phyloP scores from a whole-genome alignment of 2,329 filamentous ascomycete species.

The Atkinsonella texensis region DNA sequence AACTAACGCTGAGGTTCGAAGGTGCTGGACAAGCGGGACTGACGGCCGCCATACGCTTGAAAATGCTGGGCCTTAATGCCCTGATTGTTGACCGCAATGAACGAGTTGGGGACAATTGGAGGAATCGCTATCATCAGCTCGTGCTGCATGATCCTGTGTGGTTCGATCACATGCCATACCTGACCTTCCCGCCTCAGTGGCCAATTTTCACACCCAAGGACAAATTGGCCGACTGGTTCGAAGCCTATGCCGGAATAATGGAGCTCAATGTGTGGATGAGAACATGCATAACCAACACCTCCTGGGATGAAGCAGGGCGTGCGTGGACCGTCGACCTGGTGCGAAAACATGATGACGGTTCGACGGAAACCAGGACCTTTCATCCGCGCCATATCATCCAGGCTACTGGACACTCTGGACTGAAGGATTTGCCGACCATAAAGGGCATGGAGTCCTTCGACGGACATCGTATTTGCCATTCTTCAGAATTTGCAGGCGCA shows the following conservation, averaged over 20 bases:
- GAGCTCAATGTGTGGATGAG: constrained; percentile 57
- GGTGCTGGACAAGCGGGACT: constrained; percentile 51
- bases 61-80: constrained; percentile 42
- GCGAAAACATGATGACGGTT: constrained; percentile 35
- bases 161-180: constrained; percentile 50
- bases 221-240: constrained; percentile 58
- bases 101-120: constrained; percentile 52
- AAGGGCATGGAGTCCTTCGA: constrained; percentile 45
- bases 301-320: constrained; percentile 36
- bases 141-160: constrained; percentile 57
- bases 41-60: constrained; percentile 43
- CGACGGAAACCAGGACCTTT: constrained; percentile 39
- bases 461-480: constrained; percentile 50
- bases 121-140: constrained; percentile 49
- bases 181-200: constrained; percentile 53
- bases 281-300: constrained; percentile 33
- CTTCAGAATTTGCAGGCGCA: constrained; percentile 46
- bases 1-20: constrained; percentile 10
- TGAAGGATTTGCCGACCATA: constrained; percentile 48
- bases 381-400: constrained; percentile 53
- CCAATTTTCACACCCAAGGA: constrained; percentile 62
- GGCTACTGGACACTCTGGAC: constrained; percentile 56
- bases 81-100: constrained; percentile 48
- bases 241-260: constrained; percentile 50
- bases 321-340: constrained; percentile 44